These are phyloP conservation scores for Plasmodium blacklocki DNA, from an alignment of 169 alveolate species.

Conservation along the genomic window DNA sequence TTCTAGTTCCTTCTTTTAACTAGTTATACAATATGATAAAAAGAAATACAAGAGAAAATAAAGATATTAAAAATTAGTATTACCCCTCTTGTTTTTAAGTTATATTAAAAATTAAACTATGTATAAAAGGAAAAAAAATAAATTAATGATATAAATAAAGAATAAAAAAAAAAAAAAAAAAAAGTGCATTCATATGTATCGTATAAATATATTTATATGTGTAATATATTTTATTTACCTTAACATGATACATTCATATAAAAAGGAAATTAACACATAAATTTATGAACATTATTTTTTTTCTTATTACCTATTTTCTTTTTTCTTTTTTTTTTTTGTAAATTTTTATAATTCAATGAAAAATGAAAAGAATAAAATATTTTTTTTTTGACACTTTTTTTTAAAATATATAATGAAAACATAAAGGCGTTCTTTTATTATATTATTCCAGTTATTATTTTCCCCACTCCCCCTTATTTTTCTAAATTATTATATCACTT, in stretches of 20 bases:
- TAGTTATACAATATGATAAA: too few species aligned
- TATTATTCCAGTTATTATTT: neutral
- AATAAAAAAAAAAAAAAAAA: too few species aligned
- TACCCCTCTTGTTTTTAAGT: too few species aligned
- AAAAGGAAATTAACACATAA: neutral
- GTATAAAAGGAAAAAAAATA: too few species aligned
- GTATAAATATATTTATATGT: too few species aligned
- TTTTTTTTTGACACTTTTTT: neutral
- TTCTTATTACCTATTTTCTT: neutral
- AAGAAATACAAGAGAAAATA: too few species aligned
- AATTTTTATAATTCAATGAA: neutral
- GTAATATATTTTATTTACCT: too few species aligned
- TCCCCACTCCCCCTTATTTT: neutral
- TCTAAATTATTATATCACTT: slow-evolving; percentile 12
- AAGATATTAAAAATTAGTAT: too few species aligned
- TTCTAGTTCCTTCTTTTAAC: too few species aligned
- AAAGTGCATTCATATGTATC: too few species aligned
- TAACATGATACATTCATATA: neutral
- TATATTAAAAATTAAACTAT: too few species aligned
- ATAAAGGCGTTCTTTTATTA: neutral
- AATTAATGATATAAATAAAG: too few species aligned
- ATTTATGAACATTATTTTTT: neutral
- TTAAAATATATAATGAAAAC: neutral
- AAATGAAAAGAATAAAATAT: neutral
- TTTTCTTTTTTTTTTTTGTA: neutral